These are phyloP conservation scores for Macrophomina phaseolina DNA, from an alignment of 2,329 filamentous ascomycete genomes.

Conservation along the genomic window DNA sequence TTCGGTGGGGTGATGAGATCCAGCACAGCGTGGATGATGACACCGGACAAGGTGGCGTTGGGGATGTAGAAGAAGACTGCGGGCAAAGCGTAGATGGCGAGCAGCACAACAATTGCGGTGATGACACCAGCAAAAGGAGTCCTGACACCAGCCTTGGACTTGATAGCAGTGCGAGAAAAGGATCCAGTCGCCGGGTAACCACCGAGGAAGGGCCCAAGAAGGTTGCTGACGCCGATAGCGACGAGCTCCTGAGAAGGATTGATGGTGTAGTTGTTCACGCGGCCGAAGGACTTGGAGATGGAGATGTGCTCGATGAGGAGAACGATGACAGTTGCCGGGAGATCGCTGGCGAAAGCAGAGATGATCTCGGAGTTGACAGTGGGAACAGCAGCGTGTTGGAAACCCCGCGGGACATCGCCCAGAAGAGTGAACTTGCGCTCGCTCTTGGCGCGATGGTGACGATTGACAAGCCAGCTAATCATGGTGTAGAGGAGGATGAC, in stretches of 20 bases:
- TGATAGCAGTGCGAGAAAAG: slow-evolving; percentile 95
- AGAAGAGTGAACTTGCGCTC: slow-evolving; percentile 76
- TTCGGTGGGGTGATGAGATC: slow-evolving; percentile 92
- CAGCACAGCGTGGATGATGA: slow-evolving; percentile 95
- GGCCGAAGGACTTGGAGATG: slow-evolving; percentile 94
- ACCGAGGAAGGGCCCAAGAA: slow-evolving; percentile 88
- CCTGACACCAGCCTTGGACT: slow-evolving; percentile 93
- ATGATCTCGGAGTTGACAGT: slow-evolving; percentile 70
- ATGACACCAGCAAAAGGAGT: slow-evolving; percentile 91
- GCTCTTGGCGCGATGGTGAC: slow-evolving; percentile 54
- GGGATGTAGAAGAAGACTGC: slow-evolving; percentile 95
- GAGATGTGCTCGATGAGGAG: slow-evolving; percentile 95
- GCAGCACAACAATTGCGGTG: slow-evolving; percentile 81
- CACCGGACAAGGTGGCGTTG: slow-evolving; percentile 76
- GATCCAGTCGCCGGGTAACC: slow-evolving; percentile 93
- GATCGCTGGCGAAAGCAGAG: slow-evolving; percentile 68
- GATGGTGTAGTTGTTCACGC: slow-evolving; percentile 95
- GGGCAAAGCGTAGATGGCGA: slow-evolving; percentile 88
- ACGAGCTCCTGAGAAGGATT: slow-evolving; percentile 96
- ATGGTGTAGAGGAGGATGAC: slow-evolving; percentile 91
- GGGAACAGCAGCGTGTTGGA: slow-evolving; percentile 79
- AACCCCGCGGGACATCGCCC: slow-evolving; percentile 77
- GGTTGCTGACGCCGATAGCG: slow-evolving; percentile 87
- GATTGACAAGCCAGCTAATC: slow-evolving; percentile 86
- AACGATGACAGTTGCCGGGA: slow-evolving; percentile 91